Conservation (phyloP, 2,329 filamentous ascomycete species). For the Pseudogymnoascus sp. region DNA sequence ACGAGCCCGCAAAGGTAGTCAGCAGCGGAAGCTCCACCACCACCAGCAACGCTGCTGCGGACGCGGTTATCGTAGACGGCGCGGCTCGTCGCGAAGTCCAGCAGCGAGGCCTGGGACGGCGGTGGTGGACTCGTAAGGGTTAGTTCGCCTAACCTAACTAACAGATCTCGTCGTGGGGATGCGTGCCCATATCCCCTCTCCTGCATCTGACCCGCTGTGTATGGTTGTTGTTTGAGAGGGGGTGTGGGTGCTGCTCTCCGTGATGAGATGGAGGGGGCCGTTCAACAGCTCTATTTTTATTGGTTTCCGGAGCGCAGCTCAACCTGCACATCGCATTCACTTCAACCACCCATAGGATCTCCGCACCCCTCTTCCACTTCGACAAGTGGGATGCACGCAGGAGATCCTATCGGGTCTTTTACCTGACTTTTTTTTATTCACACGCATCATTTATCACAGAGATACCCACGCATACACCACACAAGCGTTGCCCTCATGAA, state of each 20-base stretch:
- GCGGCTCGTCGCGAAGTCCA: conserved; percentile 49
- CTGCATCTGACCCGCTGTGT: not conserved
- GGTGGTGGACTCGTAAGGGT: conserved; percentile 22
- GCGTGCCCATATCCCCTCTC: not conserved
- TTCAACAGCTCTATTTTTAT: conserved; percentile 10
- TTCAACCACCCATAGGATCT: not conserved
- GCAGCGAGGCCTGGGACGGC: conserved; percentile 48
- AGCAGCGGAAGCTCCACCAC: conserved; percentile 26
- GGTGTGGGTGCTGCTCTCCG: conserved; percentile 16
- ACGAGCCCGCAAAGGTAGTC: conserved; percentile 39
- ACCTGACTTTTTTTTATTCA: not conserved
- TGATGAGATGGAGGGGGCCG: conserved; percentile 13
- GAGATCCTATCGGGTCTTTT: not conserved
- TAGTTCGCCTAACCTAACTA: conserved; percentile 20
- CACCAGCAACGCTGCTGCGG: conserved; percentile 22
- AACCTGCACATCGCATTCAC: not conserved
- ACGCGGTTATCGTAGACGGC: conserved; percentile 42
- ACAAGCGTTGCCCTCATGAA: conserved; percentile 45
- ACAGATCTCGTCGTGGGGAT: conserved; percentile 14
- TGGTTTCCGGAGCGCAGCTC: conserved; percentile 13
- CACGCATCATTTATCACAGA: conserved; percentile 25
- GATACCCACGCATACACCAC: conserved; percentile 38
- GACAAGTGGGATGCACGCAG: too few relatives aligned
- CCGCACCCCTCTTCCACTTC: too few relatives aligned
- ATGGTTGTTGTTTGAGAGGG: not conserved